Base-by-base conservation (phyloP, 2,329 filamentous ascomycete genomes). In the Colletotrichum simmondsii region DNA sequence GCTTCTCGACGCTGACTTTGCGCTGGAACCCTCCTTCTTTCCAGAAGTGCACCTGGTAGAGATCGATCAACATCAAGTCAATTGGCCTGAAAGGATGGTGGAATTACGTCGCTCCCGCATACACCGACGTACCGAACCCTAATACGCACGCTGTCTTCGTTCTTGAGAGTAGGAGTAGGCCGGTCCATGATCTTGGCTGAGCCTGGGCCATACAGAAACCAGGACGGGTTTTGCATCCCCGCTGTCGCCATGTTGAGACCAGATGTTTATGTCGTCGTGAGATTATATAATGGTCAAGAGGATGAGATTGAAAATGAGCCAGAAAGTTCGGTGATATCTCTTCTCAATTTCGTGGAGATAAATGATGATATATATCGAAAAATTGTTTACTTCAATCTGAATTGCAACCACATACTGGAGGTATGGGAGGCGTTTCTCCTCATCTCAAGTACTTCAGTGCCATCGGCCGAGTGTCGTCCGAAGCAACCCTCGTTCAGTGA, bases 71-170 rank as follows among this genome's bases (percentile, higher is more conserved):
- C 22, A 24, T 6, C 24, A 32, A 12, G 24, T 22, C 6, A 24
- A 8, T 1, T 14, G 19, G 6, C 7, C 10, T 22, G 5, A 12
- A 6, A 3, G 46, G 10, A 49, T 19, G 19, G 7, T 4, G 3
- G 19, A 42, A 72, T 66, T 11, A 79, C 78, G 54, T 79, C 78
- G 10, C 77, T 78, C 2, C 78, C 78, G n/a, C 78, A 79, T 52
- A 79, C 77, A 2, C 78, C 78, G 19, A 76, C 73, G 22, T 74
- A 79, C 14, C 64, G 60, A 12, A 79, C 75, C 8, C 67, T 73
- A 24, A 79, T 71, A 8, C 79, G n/a, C n/a, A n/a, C n/a, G n/a
- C n/a, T n/a, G 28, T 77, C 58, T 5, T 73, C 69, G n/a, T 77
- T 82, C 46, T 75, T 75, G 11, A 80, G 74, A 0, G 72, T 66